Conservation (phyloP, 352 stramenopile genomes). For the Pythium graminicola region DNA sequence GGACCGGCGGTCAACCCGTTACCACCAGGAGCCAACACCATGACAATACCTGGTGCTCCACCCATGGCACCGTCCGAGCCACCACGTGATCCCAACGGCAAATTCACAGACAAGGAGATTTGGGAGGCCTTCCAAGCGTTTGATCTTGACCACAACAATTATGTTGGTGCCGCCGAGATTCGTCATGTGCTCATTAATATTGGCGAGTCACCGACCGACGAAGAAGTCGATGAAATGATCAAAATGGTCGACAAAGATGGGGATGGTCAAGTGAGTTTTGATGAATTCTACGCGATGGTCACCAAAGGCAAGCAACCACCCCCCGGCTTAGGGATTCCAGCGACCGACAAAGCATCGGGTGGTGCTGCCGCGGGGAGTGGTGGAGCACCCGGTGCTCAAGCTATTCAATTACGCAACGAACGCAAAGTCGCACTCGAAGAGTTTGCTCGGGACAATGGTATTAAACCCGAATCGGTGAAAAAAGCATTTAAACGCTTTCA, state of each 20-base stretch:
- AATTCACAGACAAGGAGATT: constrained; percentile 96
- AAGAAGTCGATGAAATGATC: constrained; percentile 97
- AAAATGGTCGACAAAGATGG: constrained; percentile 94
- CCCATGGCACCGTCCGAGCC: constrained; percentile 63
- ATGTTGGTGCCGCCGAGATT: constrained; percentile 92
- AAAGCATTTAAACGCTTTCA: constrained; percentile 96
- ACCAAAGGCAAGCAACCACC: constrained; percentile 90
- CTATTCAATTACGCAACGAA: constrained; percentile 91
- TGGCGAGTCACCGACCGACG: constrained; percentile 91
- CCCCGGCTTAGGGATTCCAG: constrained; percentile 60
- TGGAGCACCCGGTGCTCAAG: constrained; percentile 40
- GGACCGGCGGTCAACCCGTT: constrained; percentile 54
- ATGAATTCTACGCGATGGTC: constrained; percentile 95
- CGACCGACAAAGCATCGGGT: constrained; percentile 26
- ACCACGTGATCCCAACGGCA: constrained; percentile 88
- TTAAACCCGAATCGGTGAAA: constrained; percentile 95
- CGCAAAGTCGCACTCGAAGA: constrained; percentile 89
- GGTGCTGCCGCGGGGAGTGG: constrained; percentile 24
- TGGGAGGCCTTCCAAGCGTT: constrained; percentile 92
- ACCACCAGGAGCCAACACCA: constrained; percentile 45
- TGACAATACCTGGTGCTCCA: constrained; percentile 40
- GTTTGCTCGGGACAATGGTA: constrained; percentile 92
- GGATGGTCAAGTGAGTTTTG: constrained; percentile 92
- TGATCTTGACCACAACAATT: constrained; percentile 95
- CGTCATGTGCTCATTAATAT: constrained; percentile 95